phyloP scores from a whole-genome alignment of 2,329 filamentous ascomycete species.

The Thielaviopsis musarum region DNA sequence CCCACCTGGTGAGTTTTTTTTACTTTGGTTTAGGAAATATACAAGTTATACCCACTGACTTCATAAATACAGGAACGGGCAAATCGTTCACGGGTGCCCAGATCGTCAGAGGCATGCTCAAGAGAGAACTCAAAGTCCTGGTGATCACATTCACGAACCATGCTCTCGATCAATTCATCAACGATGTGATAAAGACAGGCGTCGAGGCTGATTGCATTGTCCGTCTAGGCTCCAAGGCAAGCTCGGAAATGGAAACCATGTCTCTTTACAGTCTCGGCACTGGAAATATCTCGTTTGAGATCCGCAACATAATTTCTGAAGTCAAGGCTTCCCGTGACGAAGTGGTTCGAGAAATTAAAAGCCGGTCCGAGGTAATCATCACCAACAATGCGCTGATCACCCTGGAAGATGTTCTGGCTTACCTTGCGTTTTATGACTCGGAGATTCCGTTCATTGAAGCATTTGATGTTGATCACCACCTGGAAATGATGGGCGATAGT shows the following conservation, averaged over 20 bases:
- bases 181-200: conserved; percentile 44
- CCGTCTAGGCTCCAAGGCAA: conserved; percentile 45
- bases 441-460: background rate
- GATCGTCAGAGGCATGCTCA: conserved; percentile 37
- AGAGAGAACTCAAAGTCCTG: conserved; percentile 36
- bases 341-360: background rate
- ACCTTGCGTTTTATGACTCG: conserved; percentile 10
- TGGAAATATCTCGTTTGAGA: background rate
- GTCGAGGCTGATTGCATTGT: conserved; percentile 35
- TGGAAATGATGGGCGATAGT: background rate
- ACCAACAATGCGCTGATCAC: background rate
- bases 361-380: background rate
- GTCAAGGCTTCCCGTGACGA: background rate
- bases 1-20: conserved; percentile 39
- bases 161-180: conserved; percentile 46
- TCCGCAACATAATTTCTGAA: background rate
- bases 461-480: background rate
- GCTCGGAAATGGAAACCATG: conserved; percentile 11
- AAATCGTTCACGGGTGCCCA: conserved; percentile 59
- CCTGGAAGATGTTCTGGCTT: conserved; percentile 1
- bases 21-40: background rate
- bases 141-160: conserved; percentile 55
- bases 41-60: background rate
- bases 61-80: conserved; percentile 39
- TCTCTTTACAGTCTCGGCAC: background rate